phyloP scores from a whole-genome alignment of 345 rosid genomes.

The Orychophragmus violaceus region DNA sequence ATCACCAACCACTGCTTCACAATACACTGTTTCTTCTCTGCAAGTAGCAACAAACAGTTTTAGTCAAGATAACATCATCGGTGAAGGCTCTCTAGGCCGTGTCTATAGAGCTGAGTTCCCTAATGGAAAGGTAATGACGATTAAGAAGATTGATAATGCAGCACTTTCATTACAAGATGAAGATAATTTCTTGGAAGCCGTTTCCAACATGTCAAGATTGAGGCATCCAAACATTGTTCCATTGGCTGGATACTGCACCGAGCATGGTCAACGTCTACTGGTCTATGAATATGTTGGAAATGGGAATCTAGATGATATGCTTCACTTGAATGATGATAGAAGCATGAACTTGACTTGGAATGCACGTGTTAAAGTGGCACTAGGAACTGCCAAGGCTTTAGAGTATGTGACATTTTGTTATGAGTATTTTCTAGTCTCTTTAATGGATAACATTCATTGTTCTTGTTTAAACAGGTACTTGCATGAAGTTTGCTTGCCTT shows the following conservation, averaged over 20 bases:
- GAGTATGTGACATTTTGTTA: conserved; percentile 57
- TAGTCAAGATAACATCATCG: conserved; percentile 79
- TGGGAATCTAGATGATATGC: conserved; percentile 80
- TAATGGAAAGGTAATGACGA: conserved; percentile 89
- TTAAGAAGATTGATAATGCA: conserved; percentile 92
- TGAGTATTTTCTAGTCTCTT: not conserved
- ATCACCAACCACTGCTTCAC: conserved; percentile 73
- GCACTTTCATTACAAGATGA: conserved; percentile 90
- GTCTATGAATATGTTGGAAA: conserved; percentile 69
- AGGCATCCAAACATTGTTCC: conserved; percentile 91
- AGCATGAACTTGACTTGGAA: conserved; percentile 77
- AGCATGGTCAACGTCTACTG: conserved; percentile 95
- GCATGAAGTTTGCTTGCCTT: conserved; percentile 99
- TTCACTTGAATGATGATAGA: conserved; percentile 75
- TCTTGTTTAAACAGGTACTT: conserved; percentile 52
- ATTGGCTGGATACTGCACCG: conserved; percentile 82
- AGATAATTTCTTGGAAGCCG: conserved; percentile 86
- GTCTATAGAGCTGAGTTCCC: conserved; percentile 88
- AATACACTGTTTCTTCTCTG: conserved; percentile 77
- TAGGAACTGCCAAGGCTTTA: conserved; percentile 93
- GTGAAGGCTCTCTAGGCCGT: conserved; percentile 99
- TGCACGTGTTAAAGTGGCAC: conserved; percentile 93
- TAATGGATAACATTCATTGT: not conserved
- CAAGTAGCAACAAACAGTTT: conserved; percentile 92
- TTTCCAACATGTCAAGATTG: conserved; percentile 85